Base-by-base conservation (phyloP, 345 rosid species). In the Carallia brachiata region DNA sequence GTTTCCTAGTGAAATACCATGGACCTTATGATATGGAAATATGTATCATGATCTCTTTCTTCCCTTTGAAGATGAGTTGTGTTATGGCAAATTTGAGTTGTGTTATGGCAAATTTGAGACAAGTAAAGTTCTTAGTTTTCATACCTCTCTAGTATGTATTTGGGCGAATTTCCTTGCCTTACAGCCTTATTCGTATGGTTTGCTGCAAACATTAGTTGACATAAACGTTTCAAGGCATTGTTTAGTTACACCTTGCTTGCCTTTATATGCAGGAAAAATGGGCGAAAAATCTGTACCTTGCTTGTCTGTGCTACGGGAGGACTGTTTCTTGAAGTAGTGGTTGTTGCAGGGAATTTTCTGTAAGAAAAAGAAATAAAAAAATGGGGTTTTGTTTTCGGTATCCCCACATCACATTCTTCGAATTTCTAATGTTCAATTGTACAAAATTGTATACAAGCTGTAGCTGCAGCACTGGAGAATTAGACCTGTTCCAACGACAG, bases 221-320 rank as follows among this genome's bases (percentile, higher is more conserved):
- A 10, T 44, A 8, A 44, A 44, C 2, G 6, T 56, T 27, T 27
- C 60, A 3, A 1, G 32, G 60, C 50, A 12, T 19, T 56, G 60
- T 30, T 8, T 56, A 3, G 16, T 56, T 23, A 56, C 60, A 9
- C 6, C 60, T 7, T 8, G 16, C 27, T 56, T 27, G 60, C 12
- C 31, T 34, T 4, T 47, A 36, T 23, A 5, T 62, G 61, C 78
- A 80, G 83, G 83, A 80, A 76, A 80, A 80, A 77, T 80, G 83
- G 83, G 80, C 73, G 31, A 80, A 80, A 69, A 76, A 76, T 60
- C 80, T 80, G 17, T 80, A 80, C 63, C 75, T 80, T 23, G 71
- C 83, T 9, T 80, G 77, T 59, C 30, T 80, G 61, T 80, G 83
- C 64, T 80, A 80, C 19, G 83, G 83, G 44, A 61, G 83, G 36